Conservation (phyloP, 2,329 filamentous ascomycete genomes). For the Corynespora cassiicola region DNA sequence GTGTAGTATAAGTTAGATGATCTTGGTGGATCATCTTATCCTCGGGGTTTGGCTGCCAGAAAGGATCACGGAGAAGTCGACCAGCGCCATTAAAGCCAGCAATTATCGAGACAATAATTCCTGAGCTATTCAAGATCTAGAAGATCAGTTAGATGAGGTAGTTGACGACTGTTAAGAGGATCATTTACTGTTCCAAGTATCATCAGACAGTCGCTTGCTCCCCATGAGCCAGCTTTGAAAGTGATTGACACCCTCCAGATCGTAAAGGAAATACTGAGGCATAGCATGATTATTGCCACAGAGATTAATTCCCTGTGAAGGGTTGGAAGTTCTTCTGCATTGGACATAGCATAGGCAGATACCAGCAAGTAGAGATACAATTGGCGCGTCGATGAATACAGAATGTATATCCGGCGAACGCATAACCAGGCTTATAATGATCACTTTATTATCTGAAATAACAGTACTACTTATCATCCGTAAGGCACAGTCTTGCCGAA, state of each 20-base stretch:
- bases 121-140: slow-evolving; percentile 9
- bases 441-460: no score
- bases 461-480: no score
- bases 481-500: no score
- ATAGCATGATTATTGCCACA: neutral
- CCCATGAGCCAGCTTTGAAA: no score
- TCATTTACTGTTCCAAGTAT: slow-evolving; percentile 13
- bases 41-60: slow-evolving; percentile 11
- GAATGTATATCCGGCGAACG: no score
- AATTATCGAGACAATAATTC: slow-evolving; percentile 6
- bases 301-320: neutral
- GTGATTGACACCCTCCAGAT: slow-evolving; percentile 1
- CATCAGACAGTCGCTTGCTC: no score
- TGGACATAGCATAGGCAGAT: no score
- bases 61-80: slow-evolving; percentile 16
- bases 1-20: slow-evolving; percentile 11
- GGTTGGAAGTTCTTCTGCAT: no score
- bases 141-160: neutral
- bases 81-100: slow-evolving; percentile 11
- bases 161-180: neutral
- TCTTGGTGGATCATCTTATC: slow-evolving; percentile 2
- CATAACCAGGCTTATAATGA: no score
- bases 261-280: neutral
- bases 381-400: no score
- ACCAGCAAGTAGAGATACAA: no score